phyloP scores from a whole-genome alignment of 129 eudicot species.

The Helianthus tuberosus region DNA sequence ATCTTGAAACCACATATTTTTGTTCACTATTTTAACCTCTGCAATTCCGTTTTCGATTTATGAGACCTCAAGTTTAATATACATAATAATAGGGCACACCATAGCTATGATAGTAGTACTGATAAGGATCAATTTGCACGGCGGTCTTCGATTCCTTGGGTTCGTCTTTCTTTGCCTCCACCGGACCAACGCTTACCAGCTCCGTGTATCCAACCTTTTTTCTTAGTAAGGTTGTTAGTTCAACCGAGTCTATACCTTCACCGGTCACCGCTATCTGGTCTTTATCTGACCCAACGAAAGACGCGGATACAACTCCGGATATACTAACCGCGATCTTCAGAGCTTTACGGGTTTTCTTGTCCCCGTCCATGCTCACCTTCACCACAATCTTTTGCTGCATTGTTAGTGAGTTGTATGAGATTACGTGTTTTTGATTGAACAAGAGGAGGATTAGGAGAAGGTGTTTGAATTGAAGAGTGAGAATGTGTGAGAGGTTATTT shows the following conservation, averaged over 20 bases:
- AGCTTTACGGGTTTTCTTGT: conserved; percentile 34
- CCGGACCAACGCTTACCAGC: conserved; percentile 21
- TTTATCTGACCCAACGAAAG: conserved; percentile 15
- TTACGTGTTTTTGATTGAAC: no score
- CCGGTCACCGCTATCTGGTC: conserved; percentile 36
- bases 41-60: no score
- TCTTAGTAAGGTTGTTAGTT: conserved; percentile 20
- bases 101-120: not conserved
- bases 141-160: not conserved
- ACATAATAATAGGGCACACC: not conserved
- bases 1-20: no score
- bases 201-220: conserved; percentile 22
- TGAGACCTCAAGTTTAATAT: no score
- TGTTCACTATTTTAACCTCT: no score
- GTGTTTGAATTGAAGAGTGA: no score
- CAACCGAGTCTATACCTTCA: conserved; percentile 32
- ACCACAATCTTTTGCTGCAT: conserved; percentile 41
- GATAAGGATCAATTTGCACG: not conserved
- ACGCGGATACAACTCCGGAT: conserved; percentile 32
- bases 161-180: not conserved
- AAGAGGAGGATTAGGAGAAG: no score
- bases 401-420: conserved; percentile 5
- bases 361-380: conserved; percentile 17
- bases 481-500: no score
- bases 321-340: conserved; percentile 29